Conservation (phyloP, 306 rosid species). For the Acacia melanoxylon region DNA sequence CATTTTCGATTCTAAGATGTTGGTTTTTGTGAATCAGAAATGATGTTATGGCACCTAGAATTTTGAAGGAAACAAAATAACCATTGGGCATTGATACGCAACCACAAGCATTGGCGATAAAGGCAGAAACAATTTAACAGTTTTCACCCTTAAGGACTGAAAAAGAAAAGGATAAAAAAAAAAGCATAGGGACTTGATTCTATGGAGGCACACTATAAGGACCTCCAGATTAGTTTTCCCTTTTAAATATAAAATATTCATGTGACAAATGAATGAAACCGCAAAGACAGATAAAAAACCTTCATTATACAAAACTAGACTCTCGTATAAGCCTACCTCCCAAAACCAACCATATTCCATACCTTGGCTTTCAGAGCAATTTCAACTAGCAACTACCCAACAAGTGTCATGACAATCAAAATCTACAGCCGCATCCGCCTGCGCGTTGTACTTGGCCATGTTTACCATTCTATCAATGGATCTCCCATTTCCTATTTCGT, state of each 20-base stretch:
- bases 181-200: too few relatives aligned
- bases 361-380: not conserved
- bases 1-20: too few relatives aligned
- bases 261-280: not conserved
- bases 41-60: too few relatives aligned
- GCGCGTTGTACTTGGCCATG: not conserved
- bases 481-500: not conserved
- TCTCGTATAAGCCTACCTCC: not conserved
- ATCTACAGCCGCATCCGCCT: not conserved
- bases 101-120: too few relatives aligned
- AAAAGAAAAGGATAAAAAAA: too few relatives aligned
- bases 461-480: not conserved
- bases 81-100: too few relatives aligned
- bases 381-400: not conserved
- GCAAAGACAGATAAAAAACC: not conserved
- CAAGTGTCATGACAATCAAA: not conserved
- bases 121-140: too few relatives aligned
- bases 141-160: too few relatives aligned
- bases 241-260: not conserved
- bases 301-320: not conserved
- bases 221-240: not conserved
- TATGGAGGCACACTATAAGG: too few relatives aligned
- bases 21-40: too few relatives aligned
- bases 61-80: too few relatives aligned
- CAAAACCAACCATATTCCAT: not conserved